A percentile compares a stretch with the other conserved stretches of the same genome.
phyloP scores from a whole-genome alignment of 441 rosid genomes.

The Rhodomyrtus psidioides region DNA sequence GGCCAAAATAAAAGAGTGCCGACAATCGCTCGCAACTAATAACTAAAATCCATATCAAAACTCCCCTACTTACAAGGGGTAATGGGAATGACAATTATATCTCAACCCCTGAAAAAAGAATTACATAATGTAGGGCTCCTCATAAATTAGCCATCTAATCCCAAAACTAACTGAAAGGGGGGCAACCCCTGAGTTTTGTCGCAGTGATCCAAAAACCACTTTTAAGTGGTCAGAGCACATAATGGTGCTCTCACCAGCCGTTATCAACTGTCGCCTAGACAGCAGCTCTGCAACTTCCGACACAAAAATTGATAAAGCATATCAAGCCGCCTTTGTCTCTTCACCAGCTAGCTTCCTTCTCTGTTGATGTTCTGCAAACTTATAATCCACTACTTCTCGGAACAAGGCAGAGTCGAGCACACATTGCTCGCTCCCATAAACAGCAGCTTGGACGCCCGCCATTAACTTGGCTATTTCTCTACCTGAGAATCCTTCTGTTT shows the following conservation, averaged over 20 bases:
- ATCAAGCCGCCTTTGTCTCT: conserved; percentile 4
- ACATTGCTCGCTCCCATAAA: conserved; percentile 73
- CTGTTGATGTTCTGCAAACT: conserved; percentile 82
- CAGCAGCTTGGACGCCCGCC: conserved; percentile 88
- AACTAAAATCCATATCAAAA: not conserved
- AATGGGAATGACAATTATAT: not conserved
- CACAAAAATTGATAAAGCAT: not conserved
- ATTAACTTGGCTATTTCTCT: conserved; percentile 76
- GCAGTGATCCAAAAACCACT: not conserved
- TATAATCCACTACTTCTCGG: conserved; percentile 80
- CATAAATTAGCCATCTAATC: not conserved
- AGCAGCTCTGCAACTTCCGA: not conserved
- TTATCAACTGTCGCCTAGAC: not conserved
- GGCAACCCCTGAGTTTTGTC: not conserved
- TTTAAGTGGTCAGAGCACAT: not conserved
- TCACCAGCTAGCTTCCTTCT: conserved; percentile 48
- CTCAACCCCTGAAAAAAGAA: not conserved
- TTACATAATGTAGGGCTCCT: not conserved
- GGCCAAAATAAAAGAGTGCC: not conserved
- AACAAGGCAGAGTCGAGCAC: conserved; percentile 59
- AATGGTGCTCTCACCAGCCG: not conserved
- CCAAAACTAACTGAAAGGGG: not conserved
- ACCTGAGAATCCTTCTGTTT: conserved; percentile 75
- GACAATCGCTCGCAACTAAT: not conserved
- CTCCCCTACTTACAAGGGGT: not conserved